Conservation (phyloP, 495 filamentous ascomycete species). For the Entonaema liquescens region DNA sequence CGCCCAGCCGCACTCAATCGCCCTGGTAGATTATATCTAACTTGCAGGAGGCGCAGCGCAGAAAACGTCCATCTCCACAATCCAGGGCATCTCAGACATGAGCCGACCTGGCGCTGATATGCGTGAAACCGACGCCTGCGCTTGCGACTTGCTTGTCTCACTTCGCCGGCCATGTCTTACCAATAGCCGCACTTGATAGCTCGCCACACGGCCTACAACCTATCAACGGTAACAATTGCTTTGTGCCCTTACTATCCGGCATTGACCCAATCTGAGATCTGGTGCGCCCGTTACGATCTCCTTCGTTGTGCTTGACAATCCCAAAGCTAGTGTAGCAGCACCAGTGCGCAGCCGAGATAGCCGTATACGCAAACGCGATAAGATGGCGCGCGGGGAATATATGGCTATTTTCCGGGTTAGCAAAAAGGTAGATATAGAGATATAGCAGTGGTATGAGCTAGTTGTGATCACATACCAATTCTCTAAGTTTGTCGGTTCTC, state of each 20-base stretch:
- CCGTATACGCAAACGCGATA: background rate
- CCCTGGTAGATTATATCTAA: background rate
- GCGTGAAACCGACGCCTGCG: background rate
- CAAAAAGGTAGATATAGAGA: background rate
- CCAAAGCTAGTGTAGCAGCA: background rate
- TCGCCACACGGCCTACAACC: slow-evolving; percentile 15
- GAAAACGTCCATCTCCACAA: background rate
- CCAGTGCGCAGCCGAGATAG: background rate
- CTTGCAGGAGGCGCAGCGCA: background rate
- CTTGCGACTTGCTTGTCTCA: slow-evolving; percentile 32
- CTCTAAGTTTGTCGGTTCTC: background rate
- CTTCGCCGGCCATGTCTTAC: slow-evolving; percentile 22
- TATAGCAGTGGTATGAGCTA: background rate
- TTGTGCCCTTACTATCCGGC: background rate
- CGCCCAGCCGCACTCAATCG: background rate
- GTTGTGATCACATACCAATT: background rate
- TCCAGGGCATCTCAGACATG: slow-evolving; percentile 1
- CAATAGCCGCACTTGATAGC: slow-evolving; percentile 20
- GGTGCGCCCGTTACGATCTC: background rate
- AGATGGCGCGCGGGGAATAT: background rate
- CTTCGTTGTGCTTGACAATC: background rate
- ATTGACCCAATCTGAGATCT: background rate
- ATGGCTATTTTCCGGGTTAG: background rate
- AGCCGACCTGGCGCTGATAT: slow-evolving; percentile 12
- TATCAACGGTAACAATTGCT: slow-evolving; percentile 2